Evolutionary conservation across 805 yeast genomes (phyloP), one percentile per base, ranked within the genome.

Genomic region (Suhomyces faveliae): DNA sequence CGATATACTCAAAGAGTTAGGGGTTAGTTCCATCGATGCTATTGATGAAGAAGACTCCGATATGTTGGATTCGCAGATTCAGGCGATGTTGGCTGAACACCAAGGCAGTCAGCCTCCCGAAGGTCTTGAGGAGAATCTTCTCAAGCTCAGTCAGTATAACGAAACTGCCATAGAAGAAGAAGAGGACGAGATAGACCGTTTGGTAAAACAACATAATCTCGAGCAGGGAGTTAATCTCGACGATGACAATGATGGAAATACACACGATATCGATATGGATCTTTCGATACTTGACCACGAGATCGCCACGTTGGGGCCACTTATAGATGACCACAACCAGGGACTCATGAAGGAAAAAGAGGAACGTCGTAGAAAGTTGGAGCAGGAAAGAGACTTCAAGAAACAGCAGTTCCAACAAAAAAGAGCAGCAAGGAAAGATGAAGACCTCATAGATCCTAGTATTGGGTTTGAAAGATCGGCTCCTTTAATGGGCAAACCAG

Each of bases 281-380:
- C 53, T 69, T 42, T 54, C 63, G 13, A 61, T 59, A 5, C 61
- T 72, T 30, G 76, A 73, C 45, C 73, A 67, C 47, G 77, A 72
- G 50, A 64, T 73, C 19, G 74, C 73, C 12, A 60, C 68, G 33
- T 59, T 72, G 44, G 71, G 68, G 5, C 76, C 76, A 10, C 60
- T 70, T 45, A 66, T 71, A 24, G 67, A 66, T 52, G 72, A 68
- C 3, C 71, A 69, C 45, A 60, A 64, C 49, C 64, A 66, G 30
- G 67, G 56, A 3, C 47, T 63, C 20, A 43, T 60, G 42, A 57
- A 54, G 22, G 59, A 61, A 30, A 55, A 56, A 44, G 63, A 61
- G 24, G 60, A 55, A 24, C 53, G 54, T 15, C 52, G 56, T 25
- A 53, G 51, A 25, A 44, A 46, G 35, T 47, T 60, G 37, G 63